phyloP scores from a whole-genome alignment of 1,139 yeast genomes.

The Lodderomyces margitis region DNA sequence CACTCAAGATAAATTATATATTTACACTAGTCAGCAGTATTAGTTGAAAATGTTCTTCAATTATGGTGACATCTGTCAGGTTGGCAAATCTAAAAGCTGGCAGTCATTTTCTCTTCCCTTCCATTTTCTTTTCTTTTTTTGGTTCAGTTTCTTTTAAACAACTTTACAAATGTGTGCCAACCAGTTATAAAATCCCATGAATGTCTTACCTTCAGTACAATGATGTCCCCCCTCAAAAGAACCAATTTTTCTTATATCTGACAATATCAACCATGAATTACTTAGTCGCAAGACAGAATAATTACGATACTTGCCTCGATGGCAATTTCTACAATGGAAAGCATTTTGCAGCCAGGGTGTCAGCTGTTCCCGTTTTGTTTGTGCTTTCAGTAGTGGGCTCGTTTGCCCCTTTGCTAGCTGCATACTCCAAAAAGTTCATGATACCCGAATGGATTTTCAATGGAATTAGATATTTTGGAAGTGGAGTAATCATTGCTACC shows the following conservation, averaged over 20 bases:
- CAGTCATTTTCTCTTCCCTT: too few relatives aligned
- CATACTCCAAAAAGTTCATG: constrained; percentile 18
- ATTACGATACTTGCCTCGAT: constrained; percentile 14
- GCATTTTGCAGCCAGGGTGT: constrained; percentile 25
- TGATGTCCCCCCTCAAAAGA: not conserved
- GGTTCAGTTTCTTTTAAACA: not conserved
- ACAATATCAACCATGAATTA: not conserved
- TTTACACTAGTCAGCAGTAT: too few relatives aligned
- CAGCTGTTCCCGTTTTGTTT: constrained; percentile 31
- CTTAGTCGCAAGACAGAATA: not conserved
- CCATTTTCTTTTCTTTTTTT: not conserved
- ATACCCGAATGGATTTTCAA: constrained; percentile 30
- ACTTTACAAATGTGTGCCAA: too few relatives aligned
- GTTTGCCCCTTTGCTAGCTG: constrained; percentile 30
- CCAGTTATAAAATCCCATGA: not conserved
- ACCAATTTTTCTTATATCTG: not conserved
- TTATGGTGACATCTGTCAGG: too few relatives aligned
- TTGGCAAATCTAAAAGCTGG: too few relatives aligned
- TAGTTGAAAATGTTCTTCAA: too few relatives aligned
- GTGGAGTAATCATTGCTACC: constrained; percentile 37
- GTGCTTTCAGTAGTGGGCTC: constrained; percentile 32
- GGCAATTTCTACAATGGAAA: constrained; percentile 20
- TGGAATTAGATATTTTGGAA: constrained; percentile 28
- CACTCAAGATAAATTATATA: not conserved
- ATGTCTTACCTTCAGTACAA: not conserved